Base-by-base conservation (phyloP, 352 stramenopile genomes). In the Pelagophyceae sp. region DNA sequence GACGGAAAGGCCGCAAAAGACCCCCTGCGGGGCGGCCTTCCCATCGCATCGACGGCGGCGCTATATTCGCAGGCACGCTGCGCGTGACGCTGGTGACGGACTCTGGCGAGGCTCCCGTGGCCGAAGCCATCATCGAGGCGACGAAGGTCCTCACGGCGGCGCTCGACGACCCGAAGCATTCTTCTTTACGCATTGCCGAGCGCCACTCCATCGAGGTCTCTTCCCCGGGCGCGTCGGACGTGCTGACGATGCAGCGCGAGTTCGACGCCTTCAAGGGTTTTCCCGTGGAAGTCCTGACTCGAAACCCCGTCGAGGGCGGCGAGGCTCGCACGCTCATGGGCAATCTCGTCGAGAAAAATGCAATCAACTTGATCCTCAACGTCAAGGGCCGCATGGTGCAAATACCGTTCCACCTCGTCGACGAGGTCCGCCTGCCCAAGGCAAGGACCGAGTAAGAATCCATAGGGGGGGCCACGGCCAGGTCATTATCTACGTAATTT, bases 181-280 rank as follows among this genome's bases (percentile, higher is more conserved):
- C 45, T 23, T 54, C 45, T 54, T 54, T 54, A 54, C 35, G 67
- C 38, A 37, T 74, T 2, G 2, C 58, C 11, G 67, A 31, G 35
- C 67, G 67, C 2, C 67, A 74, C 38, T 20, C 3, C 20, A 11
- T 74, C 38, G 67, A 74, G 37, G 35, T 74, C 35, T 60, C 67
- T 2, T 74, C 67, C 17, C 33, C 33, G 33, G 67, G 67, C 67
- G 38, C 67, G 35, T 58, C 35, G 2, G 67, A 74, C 38, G 20
- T 74, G 15, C 33, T 74, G 35, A 74, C 67, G 35, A 74, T 58
- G 67, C 67, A 74, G n/a, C 3, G 23, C 15, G 67, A 50, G 20
- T 74, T 74, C 38, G 67, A 74, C 27, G 67, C 67, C 67, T 74
- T 74, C 67, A 51, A 58, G 37, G 67, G 67, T 20, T 74, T 54